These are phyloP conservation scores for Phytophthora capsici DNA, from an alignment of 352 stramenopile species.

Conservation along the genomic window DNA sequence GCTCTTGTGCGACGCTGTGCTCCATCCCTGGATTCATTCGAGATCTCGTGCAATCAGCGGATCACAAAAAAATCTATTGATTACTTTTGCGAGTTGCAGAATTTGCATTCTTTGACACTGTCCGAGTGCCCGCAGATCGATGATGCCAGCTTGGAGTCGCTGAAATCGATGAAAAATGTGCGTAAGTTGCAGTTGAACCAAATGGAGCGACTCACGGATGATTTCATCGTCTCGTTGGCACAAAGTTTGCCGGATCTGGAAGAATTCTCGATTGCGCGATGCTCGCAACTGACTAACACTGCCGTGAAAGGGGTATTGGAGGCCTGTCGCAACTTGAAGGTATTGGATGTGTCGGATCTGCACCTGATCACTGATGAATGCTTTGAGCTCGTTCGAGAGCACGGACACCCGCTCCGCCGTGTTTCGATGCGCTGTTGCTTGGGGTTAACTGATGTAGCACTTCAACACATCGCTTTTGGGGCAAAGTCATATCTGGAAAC, in stretches of 20 bases:
- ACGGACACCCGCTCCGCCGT: constrained; percentile 56
- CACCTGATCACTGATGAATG: constrained; percentile 67
- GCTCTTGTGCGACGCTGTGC: constrained; percentile 71
- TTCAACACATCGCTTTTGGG: constrained; percentile 67
- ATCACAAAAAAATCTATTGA: constrained; percentile 80
- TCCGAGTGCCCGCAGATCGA: constrained; percentile 84
- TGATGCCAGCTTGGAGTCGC: constrained; percentile 58
- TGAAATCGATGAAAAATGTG: constrained; percentile 68
- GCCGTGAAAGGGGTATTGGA: constrained; percentile 56
- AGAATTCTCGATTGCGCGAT: constrained; percentile 74
- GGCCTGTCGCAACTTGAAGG: constrained; percentile 60
- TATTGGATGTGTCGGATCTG: constrained; percentile 76
- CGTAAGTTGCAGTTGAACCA: constrained; percentile 78
- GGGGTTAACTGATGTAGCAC: constrained; percentile 56
- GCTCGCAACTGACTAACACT: constrained; percentile 67
- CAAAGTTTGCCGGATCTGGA: constrained; percentile 57
- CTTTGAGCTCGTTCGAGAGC: constrained; percentile 65
- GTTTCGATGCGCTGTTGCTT: constrained; percentile 74
- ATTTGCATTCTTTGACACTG: constrained; percentile 69
- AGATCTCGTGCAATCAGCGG: constrained; percentile 85
- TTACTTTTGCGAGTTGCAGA: constrained; percentile 71
- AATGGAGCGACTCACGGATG: constrained; percentile 76
- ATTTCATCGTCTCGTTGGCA: constrained; percentile 58
- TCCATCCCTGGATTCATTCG: constrained; percentile 73
- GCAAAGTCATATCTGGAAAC: constrained; percentile 62